These are phyloP conservation scores for Vinca major DNA, from an alignment of 305 asterid species.

Conservation along the genomic window DNA sequence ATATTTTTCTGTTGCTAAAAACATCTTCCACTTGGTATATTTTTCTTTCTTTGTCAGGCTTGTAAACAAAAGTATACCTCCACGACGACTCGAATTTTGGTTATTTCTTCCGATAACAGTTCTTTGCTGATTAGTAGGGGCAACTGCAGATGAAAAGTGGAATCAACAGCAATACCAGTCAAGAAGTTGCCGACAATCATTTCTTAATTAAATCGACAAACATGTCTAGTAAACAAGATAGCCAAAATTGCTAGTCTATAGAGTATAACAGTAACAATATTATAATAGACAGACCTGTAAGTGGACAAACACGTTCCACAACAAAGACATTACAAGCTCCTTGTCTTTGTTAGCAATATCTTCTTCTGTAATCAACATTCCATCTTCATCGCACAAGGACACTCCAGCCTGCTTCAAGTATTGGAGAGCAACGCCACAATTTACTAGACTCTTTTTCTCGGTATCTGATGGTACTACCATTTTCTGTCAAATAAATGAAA, in stretches of 20 bases:
- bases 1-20: neutral
- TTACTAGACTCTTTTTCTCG: constrained; percentile 56
- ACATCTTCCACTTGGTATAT: constrained; percentile 1
- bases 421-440: constrained; percentile 75
- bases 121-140: constrained; percentile 66
- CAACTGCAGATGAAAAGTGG: constrained; percentile 47
- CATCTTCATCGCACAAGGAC: constrained; percentile 68
- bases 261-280: neutral
- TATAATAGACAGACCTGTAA: constrained; percentile 54
- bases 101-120: constrained; percentile 60
- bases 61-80: constrained; percentile 43
- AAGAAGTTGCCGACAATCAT: neutral
- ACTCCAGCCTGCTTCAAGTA: constrained; percentile 63
- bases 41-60: constrained; percentile 15
- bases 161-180: constrained; percentile 13
- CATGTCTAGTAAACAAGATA: neutral
- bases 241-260: neutral
- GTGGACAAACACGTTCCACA: constrained; percentile 91
- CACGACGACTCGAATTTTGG: constrained; percentile 50
- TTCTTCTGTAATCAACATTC: constrained; percentile 53
- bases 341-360: constrained; percentile 72
- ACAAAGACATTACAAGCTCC: constrained; percentile 74
- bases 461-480: constrained; percentile 77
- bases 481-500: constrained; percentile 39
- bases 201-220: neutral